Evolutionary conservation across 768 basidiomycete genomes (phyloP).

Genomic region (Cubamyces lactineus): DNA sequence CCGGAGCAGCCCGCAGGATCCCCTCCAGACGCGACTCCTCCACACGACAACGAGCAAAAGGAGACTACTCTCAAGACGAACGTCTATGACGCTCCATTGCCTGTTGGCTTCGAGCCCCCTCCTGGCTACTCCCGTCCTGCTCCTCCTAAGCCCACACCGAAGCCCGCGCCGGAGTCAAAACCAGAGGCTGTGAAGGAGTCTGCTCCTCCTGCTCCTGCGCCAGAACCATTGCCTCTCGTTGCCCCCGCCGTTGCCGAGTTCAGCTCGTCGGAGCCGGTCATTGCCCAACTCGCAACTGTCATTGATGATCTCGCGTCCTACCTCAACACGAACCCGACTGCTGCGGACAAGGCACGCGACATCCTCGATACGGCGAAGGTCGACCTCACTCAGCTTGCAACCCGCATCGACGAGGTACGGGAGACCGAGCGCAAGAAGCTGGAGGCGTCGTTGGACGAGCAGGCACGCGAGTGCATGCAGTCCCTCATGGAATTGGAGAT

Average conservation of each 20-base stretch:
- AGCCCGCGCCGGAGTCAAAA: conserved; percentile 4
- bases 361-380: conserved; percentile 80
- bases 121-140: conserved; percentile 78
- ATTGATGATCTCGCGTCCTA: conserved; percentile 91
- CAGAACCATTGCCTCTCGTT: conserved; percentile 68
- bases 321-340: conserved; percentile 72
- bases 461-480: conserved; percentile 79
- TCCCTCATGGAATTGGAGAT: conserved; percentile 84
- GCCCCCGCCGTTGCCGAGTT: conserved; percentile 80
- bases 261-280: conserved; percentile 82
- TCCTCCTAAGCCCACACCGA: conserved; percentile 46
- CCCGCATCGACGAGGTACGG: conserved; percentile 77
- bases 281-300: conserved; percentile 87
- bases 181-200: conserved; percentile 32
- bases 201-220: conserved; percentile 35
- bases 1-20: conserved; percentile 32
- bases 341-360: conserved; percentile 66
- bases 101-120: conserved; percentile 94
- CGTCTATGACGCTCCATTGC: conserved; percentile 74
- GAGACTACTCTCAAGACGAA: conserved; percentile 30
- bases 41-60: conserved; percentile 26
- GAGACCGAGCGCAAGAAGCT: conserved; percentile 76
- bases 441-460: conserved; percentile 72
- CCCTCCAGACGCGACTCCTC: conserved; percentile 33
- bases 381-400: conserved; percentile 78